phyloP scores from a whole-genome alignment of 768 basidiomycete genomes.

The Tricholoma flavovirens region DNA sequence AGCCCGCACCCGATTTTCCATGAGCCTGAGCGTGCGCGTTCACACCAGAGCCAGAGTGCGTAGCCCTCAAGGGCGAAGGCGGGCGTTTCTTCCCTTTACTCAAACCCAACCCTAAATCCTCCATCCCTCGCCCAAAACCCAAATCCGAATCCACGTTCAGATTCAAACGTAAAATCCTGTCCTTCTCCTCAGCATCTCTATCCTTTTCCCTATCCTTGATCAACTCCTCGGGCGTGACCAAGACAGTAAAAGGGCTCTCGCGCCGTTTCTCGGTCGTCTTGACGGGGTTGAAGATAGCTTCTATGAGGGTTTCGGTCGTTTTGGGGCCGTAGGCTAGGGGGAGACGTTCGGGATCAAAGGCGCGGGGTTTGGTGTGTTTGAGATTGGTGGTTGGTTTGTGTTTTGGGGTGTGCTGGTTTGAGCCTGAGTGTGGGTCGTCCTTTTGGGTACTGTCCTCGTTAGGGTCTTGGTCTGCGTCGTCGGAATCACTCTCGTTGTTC shows the following conservation, averaged over 20 bases:
- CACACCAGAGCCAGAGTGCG: too few relatives aligned
- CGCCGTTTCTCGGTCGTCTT: conserved; percentile 35
- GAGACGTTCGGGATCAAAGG: conserved; percentile 38
- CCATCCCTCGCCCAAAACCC: too few relatives aligned
- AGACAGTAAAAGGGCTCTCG: conserved; percentile 39
- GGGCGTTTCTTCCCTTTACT: background rate
- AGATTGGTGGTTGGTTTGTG: too few relatives aligned
- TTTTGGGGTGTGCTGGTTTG: too few relatives aligned
- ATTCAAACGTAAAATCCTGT: background rate
- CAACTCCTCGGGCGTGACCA: conserved; percentile 19
- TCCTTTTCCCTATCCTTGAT: too few relatives aligned
- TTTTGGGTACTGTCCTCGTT: too few relatives aligned
- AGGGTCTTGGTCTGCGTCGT: conserved; percentile 3
- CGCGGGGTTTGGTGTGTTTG: background rate
- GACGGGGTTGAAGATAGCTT: conserved; percentile 73
- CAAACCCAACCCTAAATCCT: background rate
- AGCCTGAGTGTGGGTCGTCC: too few relatives aligned
- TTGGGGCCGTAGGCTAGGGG: conserved; percentile 53
- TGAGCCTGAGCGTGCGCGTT: background rate
- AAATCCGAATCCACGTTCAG: too few relatives aligned
- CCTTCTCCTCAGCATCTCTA: background rate
- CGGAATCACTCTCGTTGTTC: conserved; percentile 2
- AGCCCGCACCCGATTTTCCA: conserved; percentile 9
- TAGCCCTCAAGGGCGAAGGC: background rate
- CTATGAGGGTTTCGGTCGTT: conserved; percentile 69